Evolutionary conservation across 2,329 filamentous ascomycete species (phyloP).

Genomic region (Colletotrichum nymphaeae): DNA sequence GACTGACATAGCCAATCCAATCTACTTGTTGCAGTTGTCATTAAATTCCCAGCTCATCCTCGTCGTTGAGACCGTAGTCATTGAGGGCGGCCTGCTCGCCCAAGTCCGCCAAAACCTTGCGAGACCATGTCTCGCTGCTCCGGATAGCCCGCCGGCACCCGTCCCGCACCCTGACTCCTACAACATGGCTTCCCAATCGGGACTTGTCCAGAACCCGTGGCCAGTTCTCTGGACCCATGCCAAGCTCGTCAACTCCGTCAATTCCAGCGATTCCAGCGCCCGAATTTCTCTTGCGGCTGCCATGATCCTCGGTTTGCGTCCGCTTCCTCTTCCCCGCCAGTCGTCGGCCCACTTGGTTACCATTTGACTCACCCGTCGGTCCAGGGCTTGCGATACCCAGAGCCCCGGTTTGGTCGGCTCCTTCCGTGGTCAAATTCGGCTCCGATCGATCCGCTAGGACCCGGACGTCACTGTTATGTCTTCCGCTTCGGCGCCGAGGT

Average conservation of each 20-base stretch:
- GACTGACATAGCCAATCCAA: constrained; percentile 5
- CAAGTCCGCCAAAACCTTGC: constrained; percentile 12
- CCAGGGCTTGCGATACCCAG: too few relatives aligned
- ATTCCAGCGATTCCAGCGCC: not conserved
- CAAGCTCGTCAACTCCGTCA: constrained; percentile 21
- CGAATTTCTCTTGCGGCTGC: not conserved
- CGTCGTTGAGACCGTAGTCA: constrained; percentile 3
- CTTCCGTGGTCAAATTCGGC: not conserved
- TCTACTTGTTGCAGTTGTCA: constrained; percentile 16
- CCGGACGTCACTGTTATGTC: not conserved
- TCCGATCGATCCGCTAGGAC: not conserved
- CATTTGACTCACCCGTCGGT: not conserved
- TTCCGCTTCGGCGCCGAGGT: not conserved
- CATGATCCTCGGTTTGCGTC: not conserved
- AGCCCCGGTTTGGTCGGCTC: not conserved
- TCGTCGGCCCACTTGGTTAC: not conserved
- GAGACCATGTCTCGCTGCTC: constrained; percentile 9
- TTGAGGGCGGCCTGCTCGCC: not conserved
- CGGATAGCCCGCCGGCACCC: constrained; percentile 8
- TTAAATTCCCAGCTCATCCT: constrained; percentile 30
- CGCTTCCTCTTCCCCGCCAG: constrained; percentile 8
- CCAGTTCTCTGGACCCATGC: constrained; percentile 9
- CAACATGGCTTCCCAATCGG: not conserved
- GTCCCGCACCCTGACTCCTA: not conserved
- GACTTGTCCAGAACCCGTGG: not conserved